Conservation (phyloP, 2,329 filamentous ascomycete species). For the Beauveria varroae region DNA sequence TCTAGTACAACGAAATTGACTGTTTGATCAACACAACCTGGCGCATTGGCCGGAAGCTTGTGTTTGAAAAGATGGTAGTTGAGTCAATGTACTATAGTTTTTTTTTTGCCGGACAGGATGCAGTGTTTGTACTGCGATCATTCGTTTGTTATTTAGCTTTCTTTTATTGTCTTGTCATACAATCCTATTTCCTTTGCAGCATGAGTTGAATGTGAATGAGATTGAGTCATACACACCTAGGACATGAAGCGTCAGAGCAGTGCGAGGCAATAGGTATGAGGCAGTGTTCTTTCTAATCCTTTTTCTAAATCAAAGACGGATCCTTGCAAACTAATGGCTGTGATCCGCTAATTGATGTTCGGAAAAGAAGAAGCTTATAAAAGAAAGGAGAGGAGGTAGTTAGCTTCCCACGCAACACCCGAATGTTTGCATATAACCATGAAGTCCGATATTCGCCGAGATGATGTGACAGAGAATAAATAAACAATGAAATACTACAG, state of each 20-base stretch:
- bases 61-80: conserved; percentile 1
- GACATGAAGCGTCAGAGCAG: background rate
- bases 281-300: background rate
- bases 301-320: background rate
- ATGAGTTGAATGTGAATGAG: background rate
- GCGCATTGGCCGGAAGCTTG: background rate
- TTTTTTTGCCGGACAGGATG: background rate
- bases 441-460: background rate
- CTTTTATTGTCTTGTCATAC: conserved; percentile 1
- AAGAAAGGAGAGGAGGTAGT: background rate
- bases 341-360: background rate
- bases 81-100: conserved; percentile 8
- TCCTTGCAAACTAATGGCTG: background rate
- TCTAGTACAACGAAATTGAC: conserved; percentile 13
- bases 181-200: background rate
- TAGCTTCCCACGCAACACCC: background rate
- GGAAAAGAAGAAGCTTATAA: background rate
- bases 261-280: background rate
- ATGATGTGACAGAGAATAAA: background rate
- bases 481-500: background rate
- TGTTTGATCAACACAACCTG: conserved; percentile 4
- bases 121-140: conserved; percentile 4
- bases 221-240: background rate
- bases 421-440: background rate
- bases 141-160: conserved; percentile 7